Conservation (phyloP, 352 stramenopile genomes). For the Globisporangium parvum region DNA sequence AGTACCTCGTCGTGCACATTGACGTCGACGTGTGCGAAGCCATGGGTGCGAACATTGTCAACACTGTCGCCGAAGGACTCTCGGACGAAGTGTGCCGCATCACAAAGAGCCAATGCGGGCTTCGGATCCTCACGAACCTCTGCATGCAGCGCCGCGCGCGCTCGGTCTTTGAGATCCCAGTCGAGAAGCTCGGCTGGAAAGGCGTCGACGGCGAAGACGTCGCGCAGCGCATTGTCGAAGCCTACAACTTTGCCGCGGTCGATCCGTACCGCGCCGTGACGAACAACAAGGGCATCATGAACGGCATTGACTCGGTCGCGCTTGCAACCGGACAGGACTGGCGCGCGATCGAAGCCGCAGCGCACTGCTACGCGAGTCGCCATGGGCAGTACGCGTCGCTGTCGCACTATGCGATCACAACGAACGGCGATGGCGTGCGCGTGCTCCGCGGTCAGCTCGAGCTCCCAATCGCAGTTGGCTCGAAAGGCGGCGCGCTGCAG, state of each 20-base stretch:
- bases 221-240: conserved; percentile 71
- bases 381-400: conserved; percentile 76
- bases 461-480: conserved; percentile 76
- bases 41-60: conserved; percentile 88
- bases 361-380: conserved; percentile 77
- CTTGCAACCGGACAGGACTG: conserved; percentile 83
- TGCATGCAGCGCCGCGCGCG: conserved; percentile 76
- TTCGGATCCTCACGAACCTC: conserved; percentile 89
- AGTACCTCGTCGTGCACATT: conserved; percentile 80
- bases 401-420: conserved; percentile 60
- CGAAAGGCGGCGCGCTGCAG: conserved; percentile 75
- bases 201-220: conserved; percentile 70
- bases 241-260: conserved; percentile 79
- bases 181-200: conserved; percentile 75
- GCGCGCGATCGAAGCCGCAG: conserved; percentile 76
- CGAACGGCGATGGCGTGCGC: conserved; percentile 25
- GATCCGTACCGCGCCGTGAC: conserved; percentile 83
- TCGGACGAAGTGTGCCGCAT: conserved; percentile 65
- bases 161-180: conserved; percentile 63
- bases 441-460: conserved; percentile 69
- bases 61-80: conserved; percentile 80
- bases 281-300: conserved; percentile 90
- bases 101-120: conserved; percentile 52
- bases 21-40: conserved; percentile 86
- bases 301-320: conserved; percentile 76